Evolutionary conservation across 805 yeast genomes (phyloP).

Genomic region (Candida ovalis): DNA sequence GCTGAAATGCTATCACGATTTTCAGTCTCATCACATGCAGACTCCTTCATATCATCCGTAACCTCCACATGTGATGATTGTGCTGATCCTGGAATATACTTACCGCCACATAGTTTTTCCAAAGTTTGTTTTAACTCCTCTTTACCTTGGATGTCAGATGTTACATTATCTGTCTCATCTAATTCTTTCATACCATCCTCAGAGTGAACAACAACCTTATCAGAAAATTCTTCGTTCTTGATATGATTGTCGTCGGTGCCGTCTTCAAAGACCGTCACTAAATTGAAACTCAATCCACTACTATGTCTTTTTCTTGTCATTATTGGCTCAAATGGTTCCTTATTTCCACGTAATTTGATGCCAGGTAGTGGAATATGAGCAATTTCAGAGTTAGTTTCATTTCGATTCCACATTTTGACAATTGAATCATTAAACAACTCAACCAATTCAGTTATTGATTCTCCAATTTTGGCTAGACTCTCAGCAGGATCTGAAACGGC

Average conservation of each 20-base stretch:
- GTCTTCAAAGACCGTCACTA: constrained; percentile 21
- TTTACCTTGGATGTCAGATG: constrained; percentile 9
- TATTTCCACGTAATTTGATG: neutral
- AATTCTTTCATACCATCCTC: constrained; percentile 13
- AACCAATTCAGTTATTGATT: constrained; percentile 12
- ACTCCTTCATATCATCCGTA: constrained; percentile 1
- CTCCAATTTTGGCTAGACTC: constrained; percentile 11
- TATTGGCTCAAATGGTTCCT: constrained; percentile 7
- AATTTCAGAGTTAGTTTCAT: neutral
- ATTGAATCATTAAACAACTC: constrained; percentile 9
- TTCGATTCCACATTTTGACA: neutral
- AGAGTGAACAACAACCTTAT: constrained; percentile 10
- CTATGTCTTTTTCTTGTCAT: constrained; percentile 20
- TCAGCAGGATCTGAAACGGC: constrained; percentile 8
- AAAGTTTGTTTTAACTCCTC: constrained; percentile 17
- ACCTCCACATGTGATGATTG: neutral
- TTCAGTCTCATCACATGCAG: constrained; percentile 4
- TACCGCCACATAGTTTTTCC: constrained; percentile 16
- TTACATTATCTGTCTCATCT: constrained; percentile 6
- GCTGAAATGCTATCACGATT: constrained; percentile 5
- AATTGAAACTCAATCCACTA: constrained; percentile 29
- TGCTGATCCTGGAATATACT: neutral
- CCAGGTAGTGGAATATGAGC: constrained; percentile 6
- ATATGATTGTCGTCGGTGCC: neutral
- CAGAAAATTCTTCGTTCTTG: neutral